These are phyloP conservation scores for Drechslerella coelobrocha DNA, from an alignment of 2,329 filamentous ascomycete genomes.

Conservation along the genomic window DNA sequence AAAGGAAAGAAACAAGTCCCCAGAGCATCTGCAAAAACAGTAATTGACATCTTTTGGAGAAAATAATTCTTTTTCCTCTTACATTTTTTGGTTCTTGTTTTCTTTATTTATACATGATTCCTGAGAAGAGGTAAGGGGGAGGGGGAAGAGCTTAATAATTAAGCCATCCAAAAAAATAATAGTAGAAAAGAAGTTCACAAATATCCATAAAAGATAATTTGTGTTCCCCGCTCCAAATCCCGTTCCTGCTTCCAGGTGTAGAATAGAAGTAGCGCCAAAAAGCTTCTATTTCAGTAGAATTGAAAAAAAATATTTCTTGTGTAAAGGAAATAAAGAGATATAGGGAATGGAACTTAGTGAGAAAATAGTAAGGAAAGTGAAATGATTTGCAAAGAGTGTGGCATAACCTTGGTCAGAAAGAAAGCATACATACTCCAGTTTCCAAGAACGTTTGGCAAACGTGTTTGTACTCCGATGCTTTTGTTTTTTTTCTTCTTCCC, in stretches of 20 bases:
- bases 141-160: slow-evolving; percentile 1
- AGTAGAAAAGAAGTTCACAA: slow-evolving; percentile 2
- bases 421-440: slow-evolving; percentile 26
- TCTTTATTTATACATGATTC: slow-evolving; percentile 51
- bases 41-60: slow-evolving; percentile 12
- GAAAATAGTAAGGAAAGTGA: slow-evolving; percentile 38
- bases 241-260: slow-evolving; percentile 9
- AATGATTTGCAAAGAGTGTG: slow-evolving; percentile 45
- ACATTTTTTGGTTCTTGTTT: slow-evolving; percentile 40
- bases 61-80: slow-evolving; percentile 33
- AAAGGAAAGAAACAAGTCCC: background rate
- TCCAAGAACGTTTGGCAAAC: slow-evolving; percentile 27
- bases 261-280: slow-evolving; percentile 35
- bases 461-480: slow-evolving; percentile 21
- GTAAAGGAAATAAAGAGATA: slow-evolving; percentile 11
- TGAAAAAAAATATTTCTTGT: background rate
- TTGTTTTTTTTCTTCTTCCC: slow-evolving; percentile 19
- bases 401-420: slow-evolving; percentile 33
- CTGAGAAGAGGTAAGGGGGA: background rate
- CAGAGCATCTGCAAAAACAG: slow-evolving; percentile 13
- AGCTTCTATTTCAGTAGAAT: slow-evolving; percentile 4
- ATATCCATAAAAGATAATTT: slow-evolving; percentile 8
- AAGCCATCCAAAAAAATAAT: slow-evolving; percentile 13
- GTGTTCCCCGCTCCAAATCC: slow-evolving; percentile 11
- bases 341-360: slow-evolving; percentile 31